Conservation (phyloP, 2,329 filamentous ascomycete genomes). For the Exophiala sp. region DNA sequence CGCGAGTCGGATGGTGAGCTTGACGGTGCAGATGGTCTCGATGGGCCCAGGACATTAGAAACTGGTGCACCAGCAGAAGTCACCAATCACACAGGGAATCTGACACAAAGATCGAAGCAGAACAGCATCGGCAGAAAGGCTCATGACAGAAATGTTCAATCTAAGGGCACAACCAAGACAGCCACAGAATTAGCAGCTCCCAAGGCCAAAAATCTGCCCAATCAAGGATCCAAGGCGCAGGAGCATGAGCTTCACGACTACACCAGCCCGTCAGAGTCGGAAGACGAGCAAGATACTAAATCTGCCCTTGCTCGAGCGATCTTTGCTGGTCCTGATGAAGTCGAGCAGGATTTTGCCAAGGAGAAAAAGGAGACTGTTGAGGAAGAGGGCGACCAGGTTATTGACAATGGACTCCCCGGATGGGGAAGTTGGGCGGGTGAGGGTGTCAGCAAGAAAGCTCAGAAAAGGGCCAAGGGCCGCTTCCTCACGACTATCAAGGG, state of each 20-base stretch:
- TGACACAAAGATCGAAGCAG: conserved; percentile 20
- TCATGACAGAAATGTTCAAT: background rate
- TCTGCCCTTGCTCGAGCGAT: conserved; percentile 68
- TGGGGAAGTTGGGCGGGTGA: conserved; percentile 92
- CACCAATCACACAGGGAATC: background rate
- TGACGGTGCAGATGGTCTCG: conserved; percentile 23
- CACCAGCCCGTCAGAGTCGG: conserved; percentile 26
- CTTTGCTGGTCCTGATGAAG: conserved; percentile 63
- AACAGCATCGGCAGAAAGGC: conserved; percentile 14
- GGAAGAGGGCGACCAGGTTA: conserved; percentile 74
- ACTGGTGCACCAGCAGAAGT: too few relatives aligned
- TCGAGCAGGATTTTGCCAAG: conserved; percentile 68
- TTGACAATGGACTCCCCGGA: conserved; percentile 81
- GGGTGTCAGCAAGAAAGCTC: conserved; percentile 65
- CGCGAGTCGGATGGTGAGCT: conserved; percentile 47
- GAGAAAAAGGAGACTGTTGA: conserved; percentile 69
- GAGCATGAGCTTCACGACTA: conserved; percentile 17
- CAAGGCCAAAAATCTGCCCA: background rate
- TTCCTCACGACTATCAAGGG: conserved; percentile 53
- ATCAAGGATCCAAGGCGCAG: conserved; percentile 26
- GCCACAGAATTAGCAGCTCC: background rate
- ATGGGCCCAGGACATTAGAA: too few relatives aligned
- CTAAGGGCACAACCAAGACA: background rate
- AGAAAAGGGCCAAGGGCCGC: conserved; percentile 49
- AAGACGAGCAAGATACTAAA: conserved; percentile 43